These are phyloP conservation scores for Stipa capillata DNA, from an alignment of 176 grass and related monocot genomes.

Conservation along the genomic window DNA sequence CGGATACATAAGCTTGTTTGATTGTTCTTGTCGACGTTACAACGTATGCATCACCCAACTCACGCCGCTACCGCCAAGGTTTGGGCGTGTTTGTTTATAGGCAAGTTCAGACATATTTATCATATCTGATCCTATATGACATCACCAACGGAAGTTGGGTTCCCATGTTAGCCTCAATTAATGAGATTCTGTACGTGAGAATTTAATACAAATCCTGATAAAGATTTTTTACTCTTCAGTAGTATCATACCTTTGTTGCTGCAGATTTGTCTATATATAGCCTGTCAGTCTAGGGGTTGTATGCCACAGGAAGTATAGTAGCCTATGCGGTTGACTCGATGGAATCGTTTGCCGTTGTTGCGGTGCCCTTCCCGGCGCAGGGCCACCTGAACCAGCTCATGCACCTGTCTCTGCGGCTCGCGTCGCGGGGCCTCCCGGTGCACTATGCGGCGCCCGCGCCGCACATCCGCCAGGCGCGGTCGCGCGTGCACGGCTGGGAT, in stretches of 20 bases:
- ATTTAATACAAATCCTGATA: too few species aligned
- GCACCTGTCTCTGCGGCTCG: conserved; percentile 46
- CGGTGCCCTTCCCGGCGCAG: conserved; percentile 59
- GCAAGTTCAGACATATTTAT: too few species aligned
- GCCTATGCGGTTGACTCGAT: not conserved
- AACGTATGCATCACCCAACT: not conserved
- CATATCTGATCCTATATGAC: too few species aligned
- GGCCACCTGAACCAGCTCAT: conserved; percentile 68
- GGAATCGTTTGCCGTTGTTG: conserved; percentile 32
- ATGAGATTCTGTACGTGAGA: too few species aligned
- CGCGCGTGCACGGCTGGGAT: conserved; percentile 30
- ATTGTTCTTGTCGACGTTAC: too few species aligned
- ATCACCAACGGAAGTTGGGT: too few species aligned
- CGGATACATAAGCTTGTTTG: too few species aligned
- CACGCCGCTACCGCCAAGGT: not conserved
- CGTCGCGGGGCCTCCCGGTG: conserved; percentile 29
- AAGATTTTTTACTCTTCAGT: not conserved
- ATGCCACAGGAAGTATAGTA: not conserved
- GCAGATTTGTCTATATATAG: not conserved
- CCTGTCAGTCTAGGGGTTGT: too few species aligned
- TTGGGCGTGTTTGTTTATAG: too few species aligned
- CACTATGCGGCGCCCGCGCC: conserved; percentile 50
- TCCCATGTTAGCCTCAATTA: not conserved
- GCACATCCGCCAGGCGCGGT: conserved; percentile 42
- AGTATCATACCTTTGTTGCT: not conserved